These are phyloP conservation scores for Solanum neorickii DNA, from an alignment of 257 asterid species.

Conservation along the genomic window DNA sequence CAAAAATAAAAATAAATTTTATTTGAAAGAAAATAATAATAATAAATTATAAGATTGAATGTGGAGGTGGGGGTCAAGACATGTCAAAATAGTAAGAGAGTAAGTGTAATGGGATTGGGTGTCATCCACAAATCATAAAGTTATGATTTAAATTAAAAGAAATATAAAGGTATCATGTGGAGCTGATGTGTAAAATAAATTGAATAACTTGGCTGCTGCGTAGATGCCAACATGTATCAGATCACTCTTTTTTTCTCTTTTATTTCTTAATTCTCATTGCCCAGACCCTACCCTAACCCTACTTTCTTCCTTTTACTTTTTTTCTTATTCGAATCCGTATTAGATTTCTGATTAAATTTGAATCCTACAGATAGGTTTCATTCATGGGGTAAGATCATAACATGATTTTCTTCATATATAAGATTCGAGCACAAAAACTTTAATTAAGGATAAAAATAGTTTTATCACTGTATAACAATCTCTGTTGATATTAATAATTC, in stretches of 20 bases:
- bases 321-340: too few species aligned
- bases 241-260: background rate
- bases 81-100: background rate
- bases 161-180: constrained; percentile 18
- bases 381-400: too few species aligned
- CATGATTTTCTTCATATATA: too few species aligned
- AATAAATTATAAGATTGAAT: background rate
- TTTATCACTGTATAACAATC: too few species aligned
- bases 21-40: background rate
- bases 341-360: too few species aligned
- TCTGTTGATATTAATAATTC: background rate
- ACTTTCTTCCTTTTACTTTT: background rate
- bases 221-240: background rate
- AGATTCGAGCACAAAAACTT: too few species aligned
- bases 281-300: background rate
- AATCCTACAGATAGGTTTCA: too few species aligned
- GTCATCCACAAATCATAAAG: constrained; percentile 42
- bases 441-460: too few species aligned
- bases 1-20: background rate
- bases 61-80: background rate
- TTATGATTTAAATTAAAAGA: background rate
- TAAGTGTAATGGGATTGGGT: constrained; percentile 27
- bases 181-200: constrained; percentile 45
- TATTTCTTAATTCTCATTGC: background rate
- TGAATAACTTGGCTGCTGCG: background rate